Conservation (phyloP, 2,329 filamentous ascomycete genomes). For the Nothopassalora personata region DNA sequence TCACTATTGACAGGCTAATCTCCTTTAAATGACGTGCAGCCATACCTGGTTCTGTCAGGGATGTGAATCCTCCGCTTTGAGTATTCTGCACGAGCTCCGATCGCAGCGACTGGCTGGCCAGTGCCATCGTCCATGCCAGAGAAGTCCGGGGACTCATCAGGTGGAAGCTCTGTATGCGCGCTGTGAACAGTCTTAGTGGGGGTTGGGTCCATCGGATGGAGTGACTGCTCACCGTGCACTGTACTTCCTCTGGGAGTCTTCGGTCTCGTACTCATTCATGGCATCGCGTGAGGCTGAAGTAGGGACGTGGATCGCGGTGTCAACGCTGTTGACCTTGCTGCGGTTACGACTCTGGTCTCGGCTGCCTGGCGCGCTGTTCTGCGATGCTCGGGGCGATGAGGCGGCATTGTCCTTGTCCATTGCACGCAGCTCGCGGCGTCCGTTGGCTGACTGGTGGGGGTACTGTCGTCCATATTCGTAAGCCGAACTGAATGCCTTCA, state of each 20-base stretch:
- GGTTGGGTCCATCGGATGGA: slow-evolving; percentile 8
- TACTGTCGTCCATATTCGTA: slow-evolving; percentile 23
- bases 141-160: slow-evolving; percentile 19
- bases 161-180: slow-evolving; percentile 11
- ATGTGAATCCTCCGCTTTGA: slow-evolving; percentile 19
- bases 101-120: slow-evolving; percentile 10
- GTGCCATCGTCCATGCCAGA: slow-evolving; percentile 21
- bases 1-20: background rate
- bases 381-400: background rate
- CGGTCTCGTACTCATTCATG: slow-evolving; percentile 19
- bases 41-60: slow-evolving; percentile 23
- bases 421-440: slow-evolving; percentile 21
- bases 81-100: slow-evolving; percentile 6
- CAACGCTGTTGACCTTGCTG: slow-evolving; percentile 21
- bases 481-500: slow-evolving; percentile 22
- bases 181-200: slow-evolving; percentile 12
- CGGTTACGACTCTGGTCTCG: slow-evolving; percentile 10
- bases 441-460: slow-evolving; percentile 23
- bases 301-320: slow-evolving; percentile 21
- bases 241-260: slow-evolving; percentile 26
- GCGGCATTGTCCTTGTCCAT: slow-evolving; percentile 18
- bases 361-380: slow-evolving; percentile 6
- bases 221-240: slow-evolving; percentile 9
- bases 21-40: background rate
- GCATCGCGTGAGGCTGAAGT: slow-evolving; percentile 4